These are phyloP conservation scores for Oenanthe sinensis DNA, from an alignment of 129 eudicot species.

Conservation along the genomic window DNA sequence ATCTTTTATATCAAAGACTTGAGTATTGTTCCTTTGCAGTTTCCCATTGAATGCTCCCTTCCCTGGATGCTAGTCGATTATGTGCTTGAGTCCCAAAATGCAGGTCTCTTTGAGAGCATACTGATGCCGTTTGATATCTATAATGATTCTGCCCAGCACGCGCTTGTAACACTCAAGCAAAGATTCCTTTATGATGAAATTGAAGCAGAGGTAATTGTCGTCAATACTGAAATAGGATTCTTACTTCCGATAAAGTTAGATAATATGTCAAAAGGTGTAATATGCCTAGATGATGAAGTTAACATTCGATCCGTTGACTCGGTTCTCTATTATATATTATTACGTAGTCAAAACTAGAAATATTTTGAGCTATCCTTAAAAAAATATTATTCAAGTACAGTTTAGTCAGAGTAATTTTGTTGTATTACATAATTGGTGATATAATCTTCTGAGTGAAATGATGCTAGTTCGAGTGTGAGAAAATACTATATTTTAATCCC, in stretches of 20 bases:
- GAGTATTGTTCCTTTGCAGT: constrained; percentile 31
- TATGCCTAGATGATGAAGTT: neutral
- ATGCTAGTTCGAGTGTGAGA: neutral
- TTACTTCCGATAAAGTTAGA: neutral
- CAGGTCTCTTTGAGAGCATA: constrained; percentile 85
- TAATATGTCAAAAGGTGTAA: neutral
- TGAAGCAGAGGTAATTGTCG: constrained; percentile 84
- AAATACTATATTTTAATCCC: too few species aligned
- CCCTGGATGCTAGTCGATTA: constrained; percentile 98
- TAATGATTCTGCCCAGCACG: constrained; percentile 98
- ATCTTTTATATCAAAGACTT: neutral
- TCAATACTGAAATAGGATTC: neutral
- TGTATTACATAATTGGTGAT: too few species aligned
- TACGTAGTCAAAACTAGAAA: neutral
- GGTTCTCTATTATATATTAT: neutral
- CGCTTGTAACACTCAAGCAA: constrained; percentile 84
- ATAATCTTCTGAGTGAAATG: too few species aligned
- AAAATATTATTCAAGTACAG: neutral
- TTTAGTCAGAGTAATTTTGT: neutral
- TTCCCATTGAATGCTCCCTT: constrained; percentile 98
- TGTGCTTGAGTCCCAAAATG: constrained; percentile 65
- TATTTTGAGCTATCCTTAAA: neutral
- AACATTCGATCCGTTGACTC: neutral
- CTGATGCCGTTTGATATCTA: constrained; percentile 93
- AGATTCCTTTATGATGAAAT: constrained; percentile 96